These are phyloP conservation scores for Leptomonas pyrrhocoris DNA, from an alignment of 208 protist genomes.

Conservation along the genomic window DNA sequence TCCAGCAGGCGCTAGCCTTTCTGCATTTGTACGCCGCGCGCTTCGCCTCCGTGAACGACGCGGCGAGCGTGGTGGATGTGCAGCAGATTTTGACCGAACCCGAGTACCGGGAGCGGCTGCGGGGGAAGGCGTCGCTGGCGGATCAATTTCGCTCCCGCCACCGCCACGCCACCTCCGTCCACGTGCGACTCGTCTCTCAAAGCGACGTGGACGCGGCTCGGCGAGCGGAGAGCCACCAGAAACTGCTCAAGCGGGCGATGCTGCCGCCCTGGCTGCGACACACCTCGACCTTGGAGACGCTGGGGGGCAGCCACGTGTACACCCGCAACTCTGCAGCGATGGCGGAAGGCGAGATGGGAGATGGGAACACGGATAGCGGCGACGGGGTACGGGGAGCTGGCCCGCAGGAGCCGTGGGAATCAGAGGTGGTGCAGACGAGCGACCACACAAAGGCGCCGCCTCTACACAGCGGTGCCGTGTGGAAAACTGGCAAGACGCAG, in stretches of 20 bases:
- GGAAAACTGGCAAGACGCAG: not conserved
- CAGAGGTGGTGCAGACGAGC: not conserved
- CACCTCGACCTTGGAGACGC: conserved; percentile 12
- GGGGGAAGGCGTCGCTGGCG: conserved; percentile 56
- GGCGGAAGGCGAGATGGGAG: not conserved
- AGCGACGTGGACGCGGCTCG: conserved; percentile 45
- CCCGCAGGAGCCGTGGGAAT: not conserved
- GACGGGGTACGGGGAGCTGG: not conserved
- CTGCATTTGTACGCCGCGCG: conserved; percentile 57
- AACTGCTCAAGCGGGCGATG: conserved; percentile 73
- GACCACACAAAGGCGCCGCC: not conserved
- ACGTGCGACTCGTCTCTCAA: conserved; percentile 60
- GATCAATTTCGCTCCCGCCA: conserved; percentile 85
- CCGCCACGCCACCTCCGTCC: conserved; percentile 65
- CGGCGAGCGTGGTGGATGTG: conserved; percentile 53
- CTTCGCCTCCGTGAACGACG: conserved; percentile 78
- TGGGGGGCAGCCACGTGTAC: conserved; percentile 9
- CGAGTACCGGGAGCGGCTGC: conserved; percentile 69
- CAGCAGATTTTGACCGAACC: conserved; percentile 81
- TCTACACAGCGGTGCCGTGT: conserved; percentile 24
- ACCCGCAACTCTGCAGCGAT: not conserved
- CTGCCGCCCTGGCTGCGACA: conserved; percentile 84
- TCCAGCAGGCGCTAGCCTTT: conserved; percentile 87
- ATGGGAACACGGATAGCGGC: no score
- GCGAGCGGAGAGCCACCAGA: conserved; percentile 50